These are phyloP conservation scores for Friedmanniomyces endolithicus DNA, from an alignment of 495 filamentous ascomycete species.

Conservation along the genomic window DNA sequence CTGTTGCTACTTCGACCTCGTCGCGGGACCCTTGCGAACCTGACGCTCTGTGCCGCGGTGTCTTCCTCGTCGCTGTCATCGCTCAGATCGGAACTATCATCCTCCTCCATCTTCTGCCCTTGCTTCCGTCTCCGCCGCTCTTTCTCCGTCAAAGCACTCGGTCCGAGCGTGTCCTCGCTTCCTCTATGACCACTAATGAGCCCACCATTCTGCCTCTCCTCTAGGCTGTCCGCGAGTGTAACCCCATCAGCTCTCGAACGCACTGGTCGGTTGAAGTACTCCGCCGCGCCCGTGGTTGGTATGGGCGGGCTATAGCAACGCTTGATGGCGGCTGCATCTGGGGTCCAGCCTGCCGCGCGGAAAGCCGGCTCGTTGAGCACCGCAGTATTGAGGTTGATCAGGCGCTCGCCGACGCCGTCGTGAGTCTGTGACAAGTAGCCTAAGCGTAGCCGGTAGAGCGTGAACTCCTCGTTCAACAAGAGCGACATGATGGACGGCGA, in stretches of 20 bases:
- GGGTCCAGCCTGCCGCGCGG: slow-evolving; percentile 84
- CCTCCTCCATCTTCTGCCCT: slow-evolving; percentile 76
- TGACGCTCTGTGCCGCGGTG: slow-evolving; percentile 63
- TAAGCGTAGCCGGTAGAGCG: slow-evolving; percentile 83
- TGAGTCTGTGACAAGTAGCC: slow-evolving; percentile 82
- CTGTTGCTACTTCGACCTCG: slow-evolving; percentile 58
- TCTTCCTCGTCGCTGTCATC: slow-evolving; percentile 79
- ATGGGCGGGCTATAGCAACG: slow-evolving; percentile 94
- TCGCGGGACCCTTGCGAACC: slow-evolving; percentile 90
- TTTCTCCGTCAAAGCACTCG: slow-evolving; percentile 36
- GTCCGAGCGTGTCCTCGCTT: slow-evolving; percentile 58
- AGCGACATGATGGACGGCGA: slow-evolving; percentile 55
- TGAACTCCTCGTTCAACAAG: slow-evolving; percentile 92
- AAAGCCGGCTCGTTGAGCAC: slow-evolving; percentile 91
- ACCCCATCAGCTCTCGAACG: slow-evolving; percentile 33
- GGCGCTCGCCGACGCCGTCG: slow-evolving; percentile 89
- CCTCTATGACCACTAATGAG: slow-evolving; percentile 66
- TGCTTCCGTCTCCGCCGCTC: slow-evolving; percentile 29
- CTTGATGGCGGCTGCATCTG: slow-evolving; percentile 64
- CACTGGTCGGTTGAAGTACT: slow-evolving; percentile 54
- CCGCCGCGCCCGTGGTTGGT: slow-evolving; percentile 47
- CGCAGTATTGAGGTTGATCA: slow-evolving; percentile 82
- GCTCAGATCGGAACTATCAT: slow-evolving; percentile 92
- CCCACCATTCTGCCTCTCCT: slow-evolving; percentile 70
- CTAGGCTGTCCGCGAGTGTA: slow-evolving; percentile 46